A percentile compares a stretch with the other conserved stretches of the same genome.
phyloP scores from a whole-genome alignment of 73 alveolate species.

The Breviolum minutum region DNA sequence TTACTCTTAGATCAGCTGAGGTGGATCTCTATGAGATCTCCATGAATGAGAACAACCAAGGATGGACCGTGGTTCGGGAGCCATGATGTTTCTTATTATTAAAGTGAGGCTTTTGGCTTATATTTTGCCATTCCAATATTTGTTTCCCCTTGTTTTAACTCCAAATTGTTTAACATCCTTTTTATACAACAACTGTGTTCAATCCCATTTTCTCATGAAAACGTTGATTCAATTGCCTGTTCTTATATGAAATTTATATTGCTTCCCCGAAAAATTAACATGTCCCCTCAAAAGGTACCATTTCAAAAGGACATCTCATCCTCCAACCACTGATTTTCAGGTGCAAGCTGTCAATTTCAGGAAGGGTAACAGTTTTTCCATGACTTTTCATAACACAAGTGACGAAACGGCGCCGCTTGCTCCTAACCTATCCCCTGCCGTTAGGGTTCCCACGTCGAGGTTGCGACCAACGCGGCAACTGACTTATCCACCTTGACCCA shows the following conservation, averaged over 20 bases:
- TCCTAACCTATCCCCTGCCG: background rate
- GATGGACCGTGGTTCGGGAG: conserved; percentile 72
- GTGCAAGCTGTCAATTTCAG: too few species aligned
- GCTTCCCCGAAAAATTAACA: too few species aligned
- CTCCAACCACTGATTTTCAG: too few species aligned
- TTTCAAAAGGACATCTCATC: too few species aligned
- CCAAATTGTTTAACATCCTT: background rate
- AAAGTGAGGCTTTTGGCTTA: background rate
- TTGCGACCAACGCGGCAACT: conserved; percentile 84
- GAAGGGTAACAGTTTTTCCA: too few species aligned
- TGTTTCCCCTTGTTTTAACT: background rate
- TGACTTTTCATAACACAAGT: too few species aligned
- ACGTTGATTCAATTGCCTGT: too few species aligned
- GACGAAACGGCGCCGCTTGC: too few species aligned
- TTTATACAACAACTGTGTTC: background rate
- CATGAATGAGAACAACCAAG: conserved; percentile 53
- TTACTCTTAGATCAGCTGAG: background rate
- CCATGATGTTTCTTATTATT: background rate
- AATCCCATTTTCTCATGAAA: background rate
- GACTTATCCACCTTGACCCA: conserved; percentile 63
- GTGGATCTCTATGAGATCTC: conserved; percentile 89
- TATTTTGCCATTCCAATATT: background rate
- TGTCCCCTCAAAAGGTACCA: too few species aligned
- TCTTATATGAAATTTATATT: too few species aligned
- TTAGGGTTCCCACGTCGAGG: background rate